Conservation (phyloP, 108 stramenopile species). For the Skeletonema grethae region DNA sequence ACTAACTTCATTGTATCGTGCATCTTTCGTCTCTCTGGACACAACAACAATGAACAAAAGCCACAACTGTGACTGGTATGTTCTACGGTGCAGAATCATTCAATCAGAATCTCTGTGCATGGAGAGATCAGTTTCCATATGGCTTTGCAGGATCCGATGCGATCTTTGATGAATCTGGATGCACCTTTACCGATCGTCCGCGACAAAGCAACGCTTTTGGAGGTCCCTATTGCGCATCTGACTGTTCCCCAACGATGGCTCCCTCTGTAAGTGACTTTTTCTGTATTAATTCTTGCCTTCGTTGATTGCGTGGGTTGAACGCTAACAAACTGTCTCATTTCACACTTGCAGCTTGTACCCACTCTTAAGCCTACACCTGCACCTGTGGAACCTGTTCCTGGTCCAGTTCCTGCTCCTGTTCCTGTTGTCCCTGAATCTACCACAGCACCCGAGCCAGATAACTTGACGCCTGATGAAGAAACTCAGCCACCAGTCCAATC, state of each 20-base stretch:
- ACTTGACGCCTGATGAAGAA: too few relatives aligned
- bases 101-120: constrained; percentile 31
- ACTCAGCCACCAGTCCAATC: background rate
- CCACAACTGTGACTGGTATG: constrained; percentile 16
- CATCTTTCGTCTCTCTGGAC: background rate
- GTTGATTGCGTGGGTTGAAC: background rate
- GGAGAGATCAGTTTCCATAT: constrained; percentile 16
- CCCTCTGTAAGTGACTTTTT: background rate
- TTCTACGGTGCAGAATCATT: constrained; percentile 20
- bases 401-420: too few relatives aligned
- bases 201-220: background rate
- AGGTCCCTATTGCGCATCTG: constrained; percentile 7
- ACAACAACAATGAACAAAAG: constrained; percentile 2
- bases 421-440: too few relatives aligned
- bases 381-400: background rate
- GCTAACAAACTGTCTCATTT: background rate
- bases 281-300: background rate
- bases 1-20: background rate
- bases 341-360: background rate
- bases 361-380: background rate
- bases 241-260: background rate
- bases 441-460: too few relatives aligned
- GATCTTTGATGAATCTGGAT: background rate
- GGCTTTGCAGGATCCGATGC: background rate
- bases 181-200: background rate